Conservation (phyloP, 2,329 filamentous ascomycete genomes). For the Parascedosporium putredinis region DNA sequence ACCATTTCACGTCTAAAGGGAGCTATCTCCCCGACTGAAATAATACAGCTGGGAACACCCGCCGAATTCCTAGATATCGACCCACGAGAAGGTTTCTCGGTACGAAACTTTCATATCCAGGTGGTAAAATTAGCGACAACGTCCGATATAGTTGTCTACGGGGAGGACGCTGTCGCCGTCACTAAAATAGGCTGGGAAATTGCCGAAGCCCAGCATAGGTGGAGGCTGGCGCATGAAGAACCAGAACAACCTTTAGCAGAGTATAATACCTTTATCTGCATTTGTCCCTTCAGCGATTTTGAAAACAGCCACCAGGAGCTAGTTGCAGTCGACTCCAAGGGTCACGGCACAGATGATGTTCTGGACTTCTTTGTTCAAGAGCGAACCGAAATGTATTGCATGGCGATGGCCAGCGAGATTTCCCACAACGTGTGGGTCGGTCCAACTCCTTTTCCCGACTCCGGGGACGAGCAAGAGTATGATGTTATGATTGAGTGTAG, state of each 20-base stretch:
- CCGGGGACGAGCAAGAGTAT: conserved; percentile 50
- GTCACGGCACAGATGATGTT: conserved; percentile 63
- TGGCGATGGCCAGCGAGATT: conserved; percentile 86
- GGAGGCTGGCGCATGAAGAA: conserved; percentile 55
- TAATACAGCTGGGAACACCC: conserved; percentile 45
- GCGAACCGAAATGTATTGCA: conserved; percentile 80
- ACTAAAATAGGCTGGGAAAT: conserved; percentile 58
- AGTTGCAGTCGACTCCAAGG: conserved; percentile 63
- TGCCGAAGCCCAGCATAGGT: conserved; percentile 64
- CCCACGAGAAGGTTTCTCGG: conserved; percentile 82
- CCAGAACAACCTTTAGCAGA: conserved; percentile 43
- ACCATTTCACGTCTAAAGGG: conserved; percentile 69
- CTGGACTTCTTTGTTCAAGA: conserved; percentile 88
- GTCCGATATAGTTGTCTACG: conserved; percentile 90
- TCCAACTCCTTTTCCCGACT: conserved; percentile 63
- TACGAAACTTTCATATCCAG: conserved; percentile 96
- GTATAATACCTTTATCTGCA: conserved; percentile 78
- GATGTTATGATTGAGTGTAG: conserved; percentile 84
- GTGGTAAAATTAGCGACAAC: conserved; percentile 76
- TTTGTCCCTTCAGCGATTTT: conserved; percentile 57
- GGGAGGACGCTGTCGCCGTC: conserved; percentile 53
- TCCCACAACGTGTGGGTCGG: conserved; percentile 84
- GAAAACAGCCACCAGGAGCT: conserved; percentile 60
- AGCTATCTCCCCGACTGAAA: conserved; percentile 71
- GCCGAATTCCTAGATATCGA: conserved; percentile 72